Percentiles rank a stretch among this genome's conserved stretches.
These are phyloP conservation scores for Viola pubescens DNA, from an alignment of 441 rosid species.

Conservation along the genomic window DNA sequence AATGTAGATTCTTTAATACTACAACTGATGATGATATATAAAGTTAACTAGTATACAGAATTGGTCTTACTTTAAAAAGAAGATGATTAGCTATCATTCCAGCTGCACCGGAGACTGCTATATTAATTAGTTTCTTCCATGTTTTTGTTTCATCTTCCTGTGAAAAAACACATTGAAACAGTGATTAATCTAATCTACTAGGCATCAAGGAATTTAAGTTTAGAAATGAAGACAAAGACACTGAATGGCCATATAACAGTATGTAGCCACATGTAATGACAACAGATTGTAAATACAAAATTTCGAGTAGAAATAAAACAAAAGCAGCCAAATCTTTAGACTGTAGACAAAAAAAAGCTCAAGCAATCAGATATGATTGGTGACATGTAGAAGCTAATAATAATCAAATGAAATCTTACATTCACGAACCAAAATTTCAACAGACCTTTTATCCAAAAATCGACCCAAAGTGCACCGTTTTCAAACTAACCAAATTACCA, in stretches of 20 bases:
- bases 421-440: too few relatives aligned
- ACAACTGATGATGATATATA: not conserved
- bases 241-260: not conserved
- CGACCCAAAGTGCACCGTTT: too few relatives aligned
- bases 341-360: too few relatives aligned
- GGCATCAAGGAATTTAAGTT: not conserved
- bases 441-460: too few relatives aligned
- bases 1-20: not conserved
- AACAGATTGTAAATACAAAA: not conserved
- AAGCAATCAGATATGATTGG: too few relatives aligned
- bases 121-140: conserved; percentile 74
- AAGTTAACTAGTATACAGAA: not conserved
- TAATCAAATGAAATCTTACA: too few relatives aligned
- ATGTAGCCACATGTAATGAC: not conserved
- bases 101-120: conserved; percentile 91
- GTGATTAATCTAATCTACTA: not conserved
- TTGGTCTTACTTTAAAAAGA: conserved; percentile 71
- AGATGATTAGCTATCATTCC: conserved; percentile 96
- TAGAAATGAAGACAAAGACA: not conserved
- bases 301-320: not conserved
- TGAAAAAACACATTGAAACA: conserved; percentile 5
- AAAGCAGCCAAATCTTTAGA: not conserved
- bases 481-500: too few relatives aligned
- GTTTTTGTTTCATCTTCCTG: conserved; percentile 90
- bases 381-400: too few relatives aligned